These are phyloP conservation scores for Hanseniaspora thailandica DNA, from an alignment of 805 yeast species.

Conservation along the genomic window DNA sequence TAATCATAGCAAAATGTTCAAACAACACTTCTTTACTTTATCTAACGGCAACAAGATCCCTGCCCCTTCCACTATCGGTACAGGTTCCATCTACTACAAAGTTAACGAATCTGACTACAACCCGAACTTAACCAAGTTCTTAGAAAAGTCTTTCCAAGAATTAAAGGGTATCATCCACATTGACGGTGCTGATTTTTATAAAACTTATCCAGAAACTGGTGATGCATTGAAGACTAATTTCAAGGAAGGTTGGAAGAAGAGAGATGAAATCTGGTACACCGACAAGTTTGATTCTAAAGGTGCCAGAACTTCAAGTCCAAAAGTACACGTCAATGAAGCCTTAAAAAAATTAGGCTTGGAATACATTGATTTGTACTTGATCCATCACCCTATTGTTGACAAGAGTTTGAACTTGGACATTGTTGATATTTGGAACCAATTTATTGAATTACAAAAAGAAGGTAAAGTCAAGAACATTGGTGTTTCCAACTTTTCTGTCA, in stretches of 20 bases:
- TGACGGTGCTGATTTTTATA: constrained; percentile 48
- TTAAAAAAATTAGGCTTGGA: constrained; percentile 34
- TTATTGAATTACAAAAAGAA: constrained; percentile 39
- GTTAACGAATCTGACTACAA: constrained; percentile 24
- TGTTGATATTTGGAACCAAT: constrained; percentile 41
- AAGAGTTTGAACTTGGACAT: constrained; percentile 24
- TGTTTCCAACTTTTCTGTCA: constrained; percentile 47
- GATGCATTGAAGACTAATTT: constrained; percentile 29
- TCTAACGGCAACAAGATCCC: constrained; percentile 34
- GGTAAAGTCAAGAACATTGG: constrained; percentile 50
- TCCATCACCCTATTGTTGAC: constrained; percentile 35
- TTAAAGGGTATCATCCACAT: constrained; percentile 43
- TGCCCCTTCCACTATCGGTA: constrained; percentile 43
- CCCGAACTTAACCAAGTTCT: constrained; percentile 21
- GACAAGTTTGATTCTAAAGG: constrained; percentile 35
- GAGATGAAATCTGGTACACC: constrained; percentile 44
- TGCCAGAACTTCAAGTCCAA: constrained; percentile 30
- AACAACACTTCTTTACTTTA: constrained; percentile 25
- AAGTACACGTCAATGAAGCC: constrained; percentile 31
- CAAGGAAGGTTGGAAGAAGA: constrained; percentile 28
- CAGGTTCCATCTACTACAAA: constrained; percentile 50
- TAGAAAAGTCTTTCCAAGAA: constrained; percentile 27
- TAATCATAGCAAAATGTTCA: neutral
- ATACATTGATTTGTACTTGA: constrained; percentile 42
- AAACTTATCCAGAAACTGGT: constrained; percentile 44